phyloP scores from a whole-genome alignment of 805 yeast species.

The Saccharomycopsis capsularis region DNA sequence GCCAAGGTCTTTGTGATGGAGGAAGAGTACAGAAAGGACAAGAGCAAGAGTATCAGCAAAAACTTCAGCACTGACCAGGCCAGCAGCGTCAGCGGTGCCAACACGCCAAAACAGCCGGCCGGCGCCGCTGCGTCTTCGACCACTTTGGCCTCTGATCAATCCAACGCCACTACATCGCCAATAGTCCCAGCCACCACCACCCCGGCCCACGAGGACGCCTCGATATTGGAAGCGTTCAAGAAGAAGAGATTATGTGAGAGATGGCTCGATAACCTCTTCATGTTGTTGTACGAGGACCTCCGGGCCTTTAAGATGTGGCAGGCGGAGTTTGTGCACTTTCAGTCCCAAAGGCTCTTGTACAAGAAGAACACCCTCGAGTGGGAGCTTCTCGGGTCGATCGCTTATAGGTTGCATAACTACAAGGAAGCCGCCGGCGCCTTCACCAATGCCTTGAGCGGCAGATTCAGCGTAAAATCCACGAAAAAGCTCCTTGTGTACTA shows the following conservation, averaged over 20 bases:
- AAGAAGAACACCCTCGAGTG: conserved; percentile 79
- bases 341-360: conserved; percentile 76
- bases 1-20: conserved; percentile 65
- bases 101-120: neutral
- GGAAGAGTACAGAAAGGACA: conserved; percentile 46
- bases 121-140: conserved; percentile 9
- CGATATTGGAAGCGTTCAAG: conserved; percentile 39
- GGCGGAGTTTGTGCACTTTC: conserved; percentile 82
- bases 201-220: conserved; percentile 18
- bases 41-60: conserved; percentile 17
- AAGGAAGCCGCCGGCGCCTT: conserved; percentile 88
- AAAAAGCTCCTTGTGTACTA: conserved; percentile 66
- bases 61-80: conserved; percentile 19
- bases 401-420: conserved; percentile 75
- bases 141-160: conserved; percentile 12
- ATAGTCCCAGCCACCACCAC: neutral
- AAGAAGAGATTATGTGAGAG: conserved; percentile 64
- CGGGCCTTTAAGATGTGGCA: conserved; percentile 88
- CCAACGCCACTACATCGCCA: conserved; percentile 12
- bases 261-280: conserved; percentile 66
- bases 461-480: conserved; percentile 78
- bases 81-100: conserved; percentile 4
- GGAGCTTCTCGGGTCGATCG: conserved; percentile 85
- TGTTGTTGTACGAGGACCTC: conserved; percentile 65
- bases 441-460: conserved; percentile 55